Evolutionary conservation across 345 rosid genomes (phyloP).

Genomic region (Noccaea bulbosa): DNA sequence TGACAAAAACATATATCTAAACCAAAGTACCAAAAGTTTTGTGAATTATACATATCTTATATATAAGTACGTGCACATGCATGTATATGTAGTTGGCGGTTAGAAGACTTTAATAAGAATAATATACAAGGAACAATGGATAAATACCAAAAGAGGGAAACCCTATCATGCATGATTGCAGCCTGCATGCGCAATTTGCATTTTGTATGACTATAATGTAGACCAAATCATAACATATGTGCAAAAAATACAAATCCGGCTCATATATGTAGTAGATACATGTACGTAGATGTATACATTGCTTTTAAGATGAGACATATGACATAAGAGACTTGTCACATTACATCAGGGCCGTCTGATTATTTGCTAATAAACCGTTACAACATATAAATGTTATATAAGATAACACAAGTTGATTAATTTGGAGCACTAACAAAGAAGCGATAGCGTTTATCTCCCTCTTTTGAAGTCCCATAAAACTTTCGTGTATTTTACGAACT

Average conservation of each 20-base stretch:
- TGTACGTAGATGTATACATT: neutral
- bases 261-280: conserved; percentile 11
- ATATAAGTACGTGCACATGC: conserved; percentile 3
- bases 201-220: conserved; percentile 26
- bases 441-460: conserved; percentile 1
- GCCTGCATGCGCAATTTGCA: conserved; percentile 45
- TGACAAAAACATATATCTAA: neutral
- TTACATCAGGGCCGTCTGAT: conserved; percentile 25
- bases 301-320: conserved; percentile 26
- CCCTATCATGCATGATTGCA: conserved; percentile 45
- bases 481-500: conserved; percentile 31
- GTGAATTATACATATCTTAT: neutral
- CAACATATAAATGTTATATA: neutral
- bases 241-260: conserved; percentile 11
- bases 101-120: conserved; percentile 29
- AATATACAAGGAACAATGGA: conserved; percentile 23
- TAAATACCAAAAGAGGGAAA: conserved; percentile 36
- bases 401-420: neutral
- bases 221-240: conserved; percentile 37
- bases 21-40: conserved; percentile 2
- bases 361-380: neutral
- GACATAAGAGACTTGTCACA: conserved; percentile 38
- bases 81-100: conserved; percentile 38
- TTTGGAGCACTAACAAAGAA: neutral
- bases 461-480: conserved; percentile 28